Base-by-base conservation (phyloP, 2,329 filamentous ascomycete genomes). In the Diaporthe destruens region DNA sequence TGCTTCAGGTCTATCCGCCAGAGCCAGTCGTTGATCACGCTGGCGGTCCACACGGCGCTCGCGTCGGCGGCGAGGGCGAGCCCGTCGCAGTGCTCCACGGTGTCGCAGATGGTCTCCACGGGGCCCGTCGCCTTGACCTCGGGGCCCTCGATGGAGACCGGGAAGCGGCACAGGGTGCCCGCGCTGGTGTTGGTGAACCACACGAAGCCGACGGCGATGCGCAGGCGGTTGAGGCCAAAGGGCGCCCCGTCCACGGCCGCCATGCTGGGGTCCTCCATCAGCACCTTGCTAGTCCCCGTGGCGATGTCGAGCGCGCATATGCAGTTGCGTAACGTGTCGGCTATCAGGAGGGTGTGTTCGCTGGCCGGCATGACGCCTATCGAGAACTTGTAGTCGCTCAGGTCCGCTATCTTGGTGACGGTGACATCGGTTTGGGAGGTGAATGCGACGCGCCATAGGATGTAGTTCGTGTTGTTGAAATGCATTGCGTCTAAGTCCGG, bases 101-200 rank as follows among this genome's bases (percentile, higher is more conserved):
- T 47, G 12, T 61, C 55, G 49, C 68, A 70, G 55, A 70, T 23
- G 44, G 29, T 20, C 68, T 70, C 16, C 55, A 70, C 68, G 0
- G 68, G 68, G 44, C 68, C 68, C 34, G 68, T 61, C 16, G 68
- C 68, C 23, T 6, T 44, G 55, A 70, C 49, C 6, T 23, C 61
- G 44, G 55, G 16, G 23, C 68, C 68, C 11, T 61, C 47, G 16
- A 42, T 14, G 18, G 68, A 61, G 47, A 70, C 53, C 23, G 68
- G 68, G 55, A 70, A 70, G n/a, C 68, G 68, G 34, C 55, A 70
- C 32, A 70, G 55, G 32, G 68, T 70, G n/a, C 68, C 68, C 8
- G 68, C 68, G 56, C 68, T 70, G 55, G 68, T 61, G 47, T 70
- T 70, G 16, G 68, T 70, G 34, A 70, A 70, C 68, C 68, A 70